Evolutionary conservation across 2,329 filamentous ascomycete genomes (phyloP).

Genomic region (Rutstroemia sydowiana): DNA sequence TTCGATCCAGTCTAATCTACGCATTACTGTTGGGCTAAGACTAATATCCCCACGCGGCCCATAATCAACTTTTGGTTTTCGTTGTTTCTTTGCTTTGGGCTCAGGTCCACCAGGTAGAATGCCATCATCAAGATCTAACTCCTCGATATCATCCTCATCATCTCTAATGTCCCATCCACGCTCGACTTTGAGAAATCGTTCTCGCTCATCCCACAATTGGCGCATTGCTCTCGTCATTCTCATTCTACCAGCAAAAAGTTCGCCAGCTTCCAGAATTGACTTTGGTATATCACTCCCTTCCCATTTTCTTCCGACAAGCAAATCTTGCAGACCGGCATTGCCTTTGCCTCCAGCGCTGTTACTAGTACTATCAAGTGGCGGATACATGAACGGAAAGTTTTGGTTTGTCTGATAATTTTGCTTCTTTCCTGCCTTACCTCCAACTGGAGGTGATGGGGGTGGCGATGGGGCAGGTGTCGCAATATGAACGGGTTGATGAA

Average conservation of each 20-base stretch:
- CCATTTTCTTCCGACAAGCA: constrained; percentile 77
- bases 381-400: constrained; percentile 96
- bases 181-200: constrained; percentile 85
- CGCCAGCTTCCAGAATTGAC: constrained; percentile 90
- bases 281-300: constrained; percentile 90
- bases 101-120: constrained; percentile 36
- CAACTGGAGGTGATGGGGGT: constrained; percentile 78
- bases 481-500: constrained; percentile 95
- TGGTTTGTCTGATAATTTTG: constrained; percentile 99
- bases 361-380: constrained; percentile 79
- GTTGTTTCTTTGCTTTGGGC: constrained; percentile 36
- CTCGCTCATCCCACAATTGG: constrained; percentile 91
- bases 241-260: constrained; percentile 83
- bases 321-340: constrained; percentile 68
- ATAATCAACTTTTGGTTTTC: constrained; percentile 36
- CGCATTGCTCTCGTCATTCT: constrained; percentile 86
- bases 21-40: constrained; percentile 49
- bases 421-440: constrained; percentile 92
- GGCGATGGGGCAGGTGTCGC: constrained; percentile 96
- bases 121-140: constrained; percentile 36
- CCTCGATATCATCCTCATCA: constrained; percentile 35
- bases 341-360: constrained; percentile 90
- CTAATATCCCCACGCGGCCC: constrained; percentile 45
- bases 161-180: constrained; percentile 66
- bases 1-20: constrained; percentile 67